Base-by-base conservation (phyloP, 1,284 basidiomycete genomes). In the Malassezia yamatoensis region DNA sequence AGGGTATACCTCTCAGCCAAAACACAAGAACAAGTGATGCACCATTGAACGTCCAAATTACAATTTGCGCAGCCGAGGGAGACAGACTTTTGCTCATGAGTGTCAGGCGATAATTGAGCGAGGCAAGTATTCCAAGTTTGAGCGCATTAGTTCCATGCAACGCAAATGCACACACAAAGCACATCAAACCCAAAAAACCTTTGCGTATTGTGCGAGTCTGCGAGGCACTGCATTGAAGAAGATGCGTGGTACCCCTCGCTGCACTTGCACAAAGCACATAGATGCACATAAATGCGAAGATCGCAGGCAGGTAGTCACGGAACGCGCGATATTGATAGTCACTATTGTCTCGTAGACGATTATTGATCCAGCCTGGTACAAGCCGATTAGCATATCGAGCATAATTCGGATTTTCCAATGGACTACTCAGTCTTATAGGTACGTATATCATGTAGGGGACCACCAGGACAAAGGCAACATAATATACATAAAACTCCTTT, bases 121-220 rank as follows among this genome's bases (percentile, higher is more conserved):
- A 72, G 12, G 94, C 75, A 51, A 96, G 85, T 29, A 78, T 40
- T 4, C 88, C 54, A 29, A 96, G 82, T 74, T 96, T 96, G 71
- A 91, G 38, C 1, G 81, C 76, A 64, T 86, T 88, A n/a, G 83
- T 76, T 29, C 94, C 94, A 73, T 96, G 93, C n/a, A 98, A 76
- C 2, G 81, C 83, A 16, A 83, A 55, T 39, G 94, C 78, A 77
- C 90, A 83, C 47, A 83, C 61, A n/a, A 82, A 49, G 2, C 87
- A 83, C 64, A 85, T 85, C 7, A 63, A 13, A 1, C 74, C 57
- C 10, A 81, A 71, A 62, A 83, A 80, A 11, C 61, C 49, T 13
- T 60, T 44, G 29, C 48, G 49, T 32, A 47, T 36, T 2, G 24
- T 15, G 1, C 33, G 42, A 8, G 9, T 29, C 47, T 21, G 35